phyloP scores from a whole-genome alignment of 352 stramenopile genomes.

The Phytophthora megakarya region DNA sequence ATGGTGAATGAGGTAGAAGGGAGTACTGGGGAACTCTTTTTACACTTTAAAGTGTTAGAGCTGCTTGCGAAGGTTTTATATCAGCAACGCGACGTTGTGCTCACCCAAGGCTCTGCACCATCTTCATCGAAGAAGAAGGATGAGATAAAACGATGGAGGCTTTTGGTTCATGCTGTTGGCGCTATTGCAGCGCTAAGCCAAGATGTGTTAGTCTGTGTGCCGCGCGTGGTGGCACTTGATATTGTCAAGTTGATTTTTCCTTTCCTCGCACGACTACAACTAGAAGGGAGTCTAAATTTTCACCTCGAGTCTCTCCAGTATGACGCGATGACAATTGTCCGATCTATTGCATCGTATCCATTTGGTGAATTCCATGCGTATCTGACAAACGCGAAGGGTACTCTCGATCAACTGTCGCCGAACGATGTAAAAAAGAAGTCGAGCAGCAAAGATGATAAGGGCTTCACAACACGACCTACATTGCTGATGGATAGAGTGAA shows the following conservation, averaged over 20 bases:
- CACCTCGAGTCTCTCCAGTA: slow-evolving; percentile 53
- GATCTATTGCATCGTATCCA: slow-evolving; percentile 64
- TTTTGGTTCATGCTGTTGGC: slow-evolving; percentile 51
- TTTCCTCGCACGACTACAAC: slow-evolving; percentile 26
- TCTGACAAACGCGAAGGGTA: slow-evolving; percentile 35
- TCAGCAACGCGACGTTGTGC: slow-evolving; percentile 17
- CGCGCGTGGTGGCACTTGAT: slow-evolving; percentile 47
- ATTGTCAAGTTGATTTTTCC: slow-evolving; percentile 47
- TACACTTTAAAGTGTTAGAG: slow-evolving; percentile 69
- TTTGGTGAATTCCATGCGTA: slow-evolving; percentile 60
- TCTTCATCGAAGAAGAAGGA: slow-evolving; percentile 26
- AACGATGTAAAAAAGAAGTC: slow-evolving; percentile 12
- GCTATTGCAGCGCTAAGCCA: slow-evolving; percentile 65
- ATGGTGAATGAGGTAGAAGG: slow-evolving; percentile 64
- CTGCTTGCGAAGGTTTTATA: slow-evolving; percentile 42
- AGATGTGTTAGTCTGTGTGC: slow-evolving; percentile 67
- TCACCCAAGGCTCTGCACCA: neutral
- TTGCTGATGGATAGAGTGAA: slow-evolving; percentile 59
- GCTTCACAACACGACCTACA: neutral
- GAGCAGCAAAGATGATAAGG: slow-evolving; percentile 4
- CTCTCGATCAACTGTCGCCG: neutral
- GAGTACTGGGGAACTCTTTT: slow-evolving; percentile 72
- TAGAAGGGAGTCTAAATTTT: slow-evolving; percentile 14
- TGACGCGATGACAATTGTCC: slow-evolving; percentile 49
- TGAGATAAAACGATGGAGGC: slow-evolving; percentile 39